A percentile compares a stretch with the other conserved stretches of the same genome.
These are phyloP conservation scores for Metschnikowia koreensis DNA, from an alignment of 805 yeast genomes.

Conservation along the genomic window DNA sequence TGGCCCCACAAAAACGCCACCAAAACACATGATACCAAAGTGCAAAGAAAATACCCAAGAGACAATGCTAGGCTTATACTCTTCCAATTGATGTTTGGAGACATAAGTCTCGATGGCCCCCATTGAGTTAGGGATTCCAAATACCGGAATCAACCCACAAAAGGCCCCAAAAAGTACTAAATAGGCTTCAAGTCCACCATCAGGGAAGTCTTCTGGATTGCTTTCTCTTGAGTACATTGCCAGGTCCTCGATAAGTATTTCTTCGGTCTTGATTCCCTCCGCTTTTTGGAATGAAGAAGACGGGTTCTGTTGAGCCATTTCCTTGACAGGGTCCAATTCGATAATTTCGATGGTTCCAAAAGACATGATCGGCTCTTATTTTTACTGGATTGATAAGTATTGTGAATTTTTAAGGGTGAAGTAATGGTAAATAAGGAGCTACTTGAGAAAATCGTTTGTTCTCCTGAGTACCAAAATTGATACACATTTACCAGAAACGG, in stretches of 20 bases:
- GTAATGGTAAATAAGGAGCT: too few relatives aligned
- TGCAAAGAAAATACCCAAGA: slow-evolving; percentile 23
- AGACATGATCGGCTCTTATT: not conserved
- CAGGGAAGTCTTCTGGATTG: slow-evolving; percentile 20
- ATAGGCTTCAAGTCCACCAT: slow-evolving; percentile 25
- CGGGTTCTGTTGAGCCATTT: not conserved
- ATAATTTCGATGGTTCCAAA: not conserved
- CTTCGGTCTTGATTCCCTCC: not conserved
- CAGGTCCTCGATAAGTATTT: slow-evolving; percentile 1
- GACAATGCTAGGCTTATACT: slow-evolving; percentile 13
- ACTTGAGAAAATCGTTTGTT: too few relatives aligned
- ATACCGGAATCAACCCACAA: slow-evolving; percentile 21
- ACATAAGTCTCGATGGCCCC: slow-evolving; percentile 24
- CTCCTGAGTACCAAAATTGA: too few relatives aligned
- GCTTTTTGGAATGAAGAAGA: not conserved
- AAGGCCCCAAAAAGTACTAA: slow-evolving; percentile 24
- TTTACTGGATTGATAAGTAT: too few relatives aligned
- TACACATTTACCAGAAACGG: too few relatives aligned
- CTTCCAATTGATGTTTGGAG: slow-evolving; percentile 16
- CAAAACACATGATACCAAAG: slow-evolving; percentile 20
- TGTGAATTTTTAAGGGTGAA: too few relatives aligned
- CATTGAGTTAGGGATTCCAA: slow-evolving; percentile 23
- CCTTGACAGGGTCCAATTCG: not conserved
- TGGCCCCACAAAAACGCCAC: slow-evolving; percentile 42
- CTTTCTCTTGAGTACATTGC: slow-evolving; percentile 19